Percentiles rank a stretch among this genome's conserved stretches.
phyloP scores from a whole-genome alignment of 345 rosid genomes.

The Boechera stricta region DNA sequence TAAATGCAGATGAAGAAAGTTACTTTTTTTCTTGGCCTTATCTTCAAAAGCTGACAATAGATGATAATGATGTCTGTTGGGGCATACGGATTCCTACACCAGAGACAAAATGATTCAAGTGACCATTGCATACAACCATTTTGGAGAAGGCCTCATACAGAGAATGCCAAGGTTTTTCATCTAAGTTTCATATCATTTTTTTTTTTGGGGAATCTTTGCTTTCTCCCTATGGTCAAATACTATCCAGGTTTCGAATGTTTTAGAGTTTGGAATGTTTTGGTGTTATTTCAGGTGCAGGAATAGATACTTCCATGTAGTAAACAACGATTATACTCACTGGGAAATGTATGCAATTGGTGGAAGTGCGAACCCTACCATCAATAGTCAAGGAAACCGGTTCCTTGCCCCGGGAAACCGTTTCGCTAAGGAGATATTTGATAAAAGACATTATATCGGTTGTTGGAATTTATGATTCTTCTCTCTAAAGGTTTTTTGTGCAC shows the following conservation, averaged over 20 bases:
- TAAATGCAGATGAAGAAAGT: not conserved
- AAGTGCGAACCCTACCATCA: conserved; percentile 92
- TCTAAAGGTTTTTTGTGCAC: no score
- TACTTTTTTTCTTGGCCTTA: not conserved
- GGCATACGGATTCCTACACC: conserved; percentile 89
- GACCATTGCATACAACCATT: conserved; percentile 93
- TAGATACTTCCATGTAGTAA: conserved; percentile 93
- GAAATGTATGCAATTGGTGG: conserved; percentile 98
- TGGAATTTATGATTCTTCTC: no score
- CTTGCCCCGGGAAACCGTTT: conserved; percentile 80
- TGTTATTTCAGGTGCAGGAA: conserved; percentile 76
- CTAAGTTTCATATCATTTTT: not conserved
- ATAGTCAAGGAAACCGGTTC: conserved; percentile 94
- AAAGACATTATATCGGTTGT: no score
- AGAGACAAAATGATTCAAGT: conserved; percentile 96
- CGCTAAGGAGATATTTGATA: conserved; percentile 54
- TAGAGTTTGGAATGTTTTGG: conserved; percentile 7
- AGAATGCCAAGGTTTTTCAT: conserved; percentile 87
- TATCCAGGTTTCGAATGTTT: not conserved
- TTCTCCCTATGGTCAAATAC: not conserved
- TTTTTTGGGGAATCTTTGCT: not conserved
- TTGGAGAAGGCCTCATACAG: conserved; percentile 95
- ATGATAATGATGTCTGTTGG: conserved; percentile 63
- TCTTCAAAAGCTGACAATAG: not conserved
- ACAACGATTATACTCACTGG: conserved; percentile 98